Base-by-base conservation (phyloP, 2,329 filamentous ascomycete species). In the Trichoderma polysporum region DNA sequence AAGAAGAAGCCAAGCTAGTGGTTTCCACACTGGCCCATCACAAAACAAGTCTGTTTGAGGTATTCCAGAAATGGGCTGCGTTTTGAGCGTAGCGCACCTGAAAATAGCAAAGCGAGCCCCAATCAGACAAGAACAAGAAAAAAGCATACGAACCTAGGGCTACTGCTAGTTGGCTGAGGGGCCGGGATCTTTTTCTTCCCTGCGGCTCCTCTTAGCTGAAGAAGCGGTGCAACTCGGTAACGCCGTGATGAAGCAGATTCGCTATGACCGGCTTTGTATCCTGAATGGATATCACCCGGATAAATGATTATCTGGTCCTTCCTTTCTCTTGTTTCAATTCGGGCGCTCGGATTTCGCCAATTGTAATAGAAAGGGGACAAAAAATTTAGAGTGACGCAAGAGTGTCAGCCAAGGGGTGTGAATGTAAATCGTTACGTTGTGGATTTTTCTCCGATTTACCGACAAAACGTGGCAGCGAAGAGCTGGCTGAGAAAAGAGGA, bases 211-310 rank as follows among this genome's bases (percentile, higher is more conserved):
- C 47, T 41, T 52, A 49, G 33, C 47, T 33, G 57, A 47, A 35
- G 35, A 54, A 49, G 52, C 59, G 52, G 57, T 56, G 41, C 57
- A 60, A 41, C 39, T 67, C 65, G 65, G 65, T 67, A 50, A 62
- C 65, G 65, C 65, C 65, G 65, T 62, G 58, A 67, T 61, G 57
- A 67, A 45, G 49, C 27, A 41, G 49, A 35, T 47, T 54, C 33
- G 49, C 60, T 52, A 53, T 63, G 60, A 33, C 60, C 50, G 60
- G 31, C 19, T 37, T 17, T 33, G 13, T 25, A 2, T 27, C 29
- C 33, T 39, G 27, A n/a, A n/a, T n/a, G 33, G 29, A 54, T 35
- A 22, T n/a, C n/a, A 54, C 27, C 17, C 50, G 9, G 9, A 35
- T 10, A 29, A 61, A 61, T 35, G 57, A 22, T 37, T 49, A 19